Percentiles rank a stretch among this genome's conserved stretches.
These are phyloP conservation scores for Xanthoconium separans DNA, from an alignment of 1,284 basidiomycete species.

Conservation along the genomic window DNA sequence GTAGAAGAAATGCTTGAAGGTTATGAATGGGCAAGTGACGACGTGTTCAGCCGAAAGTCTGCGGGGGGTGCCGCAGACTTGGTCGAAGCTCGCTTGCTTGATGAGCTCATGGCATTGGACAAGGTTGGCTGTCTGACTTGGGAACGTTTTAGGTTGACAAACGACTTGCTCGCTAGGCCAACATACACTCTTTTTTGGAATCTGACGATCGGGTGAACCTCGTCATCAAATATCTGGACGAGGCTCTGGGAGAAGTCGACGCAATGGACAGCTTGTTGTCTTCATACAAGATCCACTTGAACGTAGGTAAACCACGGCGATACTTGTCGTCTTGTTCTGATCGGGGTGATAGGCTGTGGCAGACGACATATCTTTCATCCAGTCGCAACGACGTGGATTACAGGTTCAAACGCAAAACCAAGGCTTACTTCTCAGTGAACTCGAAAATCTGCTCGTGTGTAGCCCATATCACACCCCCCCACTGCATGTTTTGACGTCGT, in stretches of 20 bases:
- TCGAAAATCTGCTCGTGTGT: slow-evolving; percentile 81
- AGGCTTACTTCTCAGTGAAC: slow-evolving; percentile 73
- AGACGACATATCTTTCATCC: slow-evolving; percentile 95
- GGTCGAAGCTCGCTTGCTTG: slow-evolving; percentile 82
- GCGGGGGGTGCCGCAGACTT: slow-evolving; percentile 78
- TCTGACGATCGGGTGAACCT: slow-evolving; percentile 83
- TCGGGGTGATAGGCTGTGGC: slow-evolving; percentile 67
- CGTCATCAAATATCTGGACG: slow-evolving; percentile 89
- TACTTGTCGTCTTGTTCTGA: slow-evolving; percentile 2
- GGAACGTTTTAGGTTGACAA: slow-evolving; percentile 1
- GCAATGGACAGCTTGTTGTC: slow-evolving; percentile 84
- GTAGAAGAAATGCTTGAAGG: slow-evolving; percentile 99
- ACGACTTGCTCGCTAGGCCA: slow-evolving; percentile 53
- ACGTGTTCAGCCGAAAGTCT: slow-evolving; percentile 60
- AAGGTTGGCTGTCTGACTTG: slow-evolving; percentile 54
- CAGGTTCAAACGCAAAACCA: slow-evolving; percentile 99
- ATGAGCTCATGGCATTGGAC: slow-evolving; percentile 88
- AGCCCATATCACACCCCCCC: background rate
- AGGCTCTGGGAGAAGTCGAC: slow-evolving; percentile 83
- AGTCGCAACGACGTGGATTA: slow-evolving; percentile 93
- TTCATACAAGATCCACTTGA: slow-evolving; percentile 92
- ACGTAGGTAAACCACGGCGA: slow-evolving; percentile 51
- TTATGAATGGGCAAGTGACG: slow-evolving; percentile 90
- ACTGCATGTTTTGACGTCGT: slow-evolving; percentile 5
- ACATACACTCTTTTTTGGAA: slow-evolving; percentile 96